These are phyloP conservation scores for Hanseniaspora sp. DNA, from an alignment of 1,139 yeast genomes.

Conservation along the genomic window DNA sequence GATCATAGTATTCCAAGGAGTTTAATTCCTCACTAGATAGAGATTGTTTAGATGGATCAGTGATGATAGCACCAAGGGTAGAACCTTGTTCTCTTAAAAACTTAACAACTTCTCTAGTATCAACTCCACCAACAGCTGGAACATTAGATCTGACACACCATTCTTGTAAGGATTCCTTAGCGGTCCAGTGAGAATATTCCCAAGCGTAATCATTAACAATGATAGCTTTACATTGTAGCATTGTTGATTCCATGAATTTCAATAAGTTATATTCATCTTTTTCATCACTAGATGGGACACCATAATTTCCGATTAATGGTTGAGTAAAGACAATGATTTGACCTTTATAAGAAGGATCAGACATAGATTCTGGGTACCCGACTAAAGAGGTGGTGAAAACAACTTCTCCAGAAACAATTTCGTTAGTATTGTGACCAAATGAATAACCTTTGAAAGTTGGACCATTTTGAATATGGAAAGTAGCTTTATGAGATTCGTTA, in stretches of 20 bases:
- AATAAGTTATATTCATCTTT: slow-evolving; percentile 76
- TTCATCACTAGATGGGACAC: slow-evolving; percentile 77
- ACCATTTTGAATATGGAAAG: slow-evolving; percentile 82
- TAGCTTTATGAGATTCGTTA: slow-evolving; percentile 52
- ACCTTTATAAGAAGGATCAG: slow-evolving; percentile 94
- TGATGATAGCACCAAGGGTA: slow-evolving; percentile 74
- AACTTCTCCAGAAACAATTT: slow-evolving; percentile 74
- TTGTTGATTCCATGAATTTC: slow-evolving; percentile 84
- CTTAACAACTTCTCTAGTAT: slow-evolving; percentile 86
- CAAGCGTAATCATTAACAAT: slow-evolving; percentile 93
- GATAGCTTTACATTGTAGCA: slow-evolving; percentile 86
- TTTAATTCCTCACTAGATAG: slow-evolving; percentile 58
- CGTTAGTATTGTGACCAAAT: slow-evolving; percentile 81
- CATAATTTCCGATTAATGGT: slow-evolving; percentile 94
- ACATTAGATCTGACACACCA: slow-evolving; percentile 97
- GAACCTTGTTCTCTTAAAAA: slow-evolving; percentile 93
- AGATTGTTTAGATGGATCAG: slow-evolving; percentile 61
- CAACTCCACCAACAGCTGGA: slow-evolving; percentile 94
- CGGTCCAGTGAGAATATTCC: slow-evolving; percentile 97
- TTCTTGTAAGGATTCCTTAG: slow-evolving; percentile 84
- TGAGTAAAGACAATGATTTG: slow-evolving; percentile 94
- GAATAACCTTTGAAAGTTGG: slow-evolving; percentile 89
- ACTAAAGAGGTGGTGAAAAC: slow-evolving; percentile 95
- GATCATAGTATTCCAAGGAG: slow-evolving; percentile 62
- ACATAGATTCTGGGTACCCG: slow-evolving; percentile 97